Base-by-base conservation (phyloP, 1,284 basidiomycete species). In the Sporisorium sorghi region DNA sequence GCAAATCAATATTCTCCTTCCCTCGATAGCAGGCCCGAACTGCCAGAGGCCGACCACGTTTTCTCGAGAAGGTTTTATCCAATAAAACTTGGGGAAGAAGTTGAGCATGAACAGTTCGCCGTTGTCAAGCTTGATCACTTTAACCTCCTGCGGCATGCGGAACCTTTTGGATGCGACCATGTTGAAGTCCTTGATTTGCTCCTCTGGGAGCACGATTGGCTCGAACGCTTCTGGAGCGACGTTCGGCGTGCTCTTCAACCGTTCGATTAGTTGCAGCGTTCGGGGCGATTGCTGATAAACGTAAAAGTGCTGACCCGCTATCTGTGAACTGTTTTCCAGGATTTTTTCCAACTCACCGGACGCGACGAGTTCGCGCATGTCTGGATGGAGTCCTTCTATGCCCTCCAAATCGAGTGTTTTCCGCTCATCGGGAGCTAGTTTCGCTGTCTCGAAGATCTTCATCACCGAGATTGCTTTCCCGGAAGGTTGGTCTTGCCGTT, bases 1-100 rank as follows among this genome's bases (percentile, higher is more conserved):
- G 35, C 46, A 47, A 12, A 58, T 50, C 26, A 42, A 15, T 33
- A 58, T 15, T 8, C 46, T 37, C 26, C 17, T 58, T 42, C 47
- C 47, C 15, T 33, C 17, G 14, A 58, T 32, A 9, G 11, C 32
- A 1, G 47, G 56, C 21, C 55, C 55, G 19, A 51, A 26, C 24
- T 51, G 49, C 49, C 49, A 51, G 37, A 51, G 15, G 6, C 24
- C 11, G 19, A 51, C 3, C 1, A 17, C 12, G 14, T 39, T n/a
- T 17, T 2, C 8, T 17, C 8, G 7, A 26, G 11, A 26, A 5
- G 23, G 7, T 17, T 9, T 15, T 6, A 14, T 5, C 35, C 35
- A 39, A 7, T 12, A 5, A 6, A 32, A 2, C 6, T 15, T 23
- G 5, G 6, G 23, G 11, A 17, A 17, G 5, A 26, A 39, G 23